Percentiles rank a stretch among this genome's conserved stretches.
Conservation (phyloP, 2,329 filamentous ascomycete genomes). For the Epichloe elymi region DNA sequence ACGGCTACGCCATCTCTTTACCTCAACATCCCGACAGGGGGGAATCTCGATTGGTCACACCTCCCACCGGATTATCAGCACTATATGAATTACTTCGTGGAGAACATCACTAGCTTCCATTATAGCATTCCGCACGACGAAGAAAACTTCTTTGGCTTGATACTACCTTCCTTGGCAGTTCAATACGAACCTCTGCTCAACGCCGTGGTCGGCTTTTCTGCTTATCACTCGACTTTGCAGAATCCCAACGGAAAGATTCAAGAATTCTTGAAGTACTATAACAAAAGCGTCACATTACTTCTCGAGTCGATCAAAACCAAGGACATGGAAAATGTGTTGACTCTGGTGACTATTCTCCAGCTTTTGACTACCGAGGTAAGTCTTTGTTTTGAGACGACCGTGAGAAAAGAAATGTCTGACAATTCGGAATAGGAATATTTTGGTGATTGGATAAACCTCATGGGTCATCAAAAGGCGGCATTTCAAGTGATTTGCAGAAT, state of each 20-base stretch:
- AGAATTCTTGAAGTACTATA: slow-evolving; percentile 81
- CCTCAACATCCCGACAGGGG: slow-evolving; percentile 11
- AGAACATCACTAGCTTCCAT: slow-evolving; percentile 68
- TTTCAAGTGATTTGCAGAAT: slow-evolving; percentile 66
- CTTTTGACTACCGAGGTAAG: slow-evolving; percentile 84
- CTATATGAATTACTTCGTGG: slow-evolving; percentile 65
- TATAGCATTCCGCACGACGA: slow-evolving; percentile 65
- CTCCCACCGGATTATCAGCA: slow-evolving; percentile 59
- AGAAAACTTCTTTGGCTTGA: slow-evolving; percentile 59
- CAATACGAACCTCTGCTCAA: slow-evolving; percentile 70
- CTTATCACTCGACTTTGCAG: slow-evolving; percentile 68
- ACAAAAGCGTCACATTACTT: slow-evolving; percentile 69
- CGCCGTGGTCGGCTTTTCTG: slow-evolving; percentile 75
- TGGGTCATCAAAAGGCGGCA: slow-evolving; percentile 85
- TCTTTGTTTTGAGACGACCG: background rate
- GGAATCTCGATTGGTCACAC: slow-evolving; percentile 37
- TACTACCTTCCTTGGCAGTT: slow-evolving; percentile 59
- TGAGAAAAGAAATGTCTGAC: slow-evolving; percentile 1
- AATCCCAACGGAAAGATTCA: slow-evolving; percentile 60
- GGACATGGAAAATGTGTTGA: slow-evolving; percentile 59
- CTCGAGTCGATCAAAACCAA: slow-evolving; percentile 57
- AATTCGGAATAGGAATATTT: slow-evolving; percentile 61
- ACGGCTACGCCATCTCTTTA: slow-evolving; percentile 15
- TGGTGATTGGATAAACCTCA: slow-evolving; percentile 88
- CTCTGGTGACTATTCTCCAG: slow-evolving; percentile 76